Evolutionary conservation across 805 yeast species (phyloP), one percentile per base, ranked within the genome.

Genomic region (Limtongozyma cylindracea): DNA sequence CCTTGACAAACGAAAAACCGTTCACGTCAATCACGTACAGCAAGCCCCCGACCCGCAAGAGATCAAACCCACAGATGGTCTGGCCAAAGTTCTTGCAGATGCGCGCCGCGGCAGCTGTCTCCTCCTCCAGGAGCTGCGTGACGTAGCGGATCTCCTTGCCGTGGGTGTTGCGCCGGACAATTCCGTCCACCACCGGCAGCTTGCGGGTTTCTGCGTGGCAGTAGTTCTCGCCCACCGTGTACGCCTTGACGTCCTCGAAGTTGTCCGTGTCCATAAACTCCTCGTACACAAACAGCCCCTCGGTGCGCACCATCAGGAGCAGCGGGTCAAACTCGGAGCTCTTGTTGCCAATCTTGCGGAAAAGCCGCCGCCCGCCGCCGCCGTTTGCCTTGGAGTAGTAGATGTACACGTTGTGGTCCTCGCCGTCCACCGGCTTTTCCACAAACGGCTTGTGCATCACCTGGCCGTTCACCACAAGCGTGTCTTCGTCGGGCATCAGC

Each of bases 121-220:
- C 99, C 22, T 63, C 72, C 4, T 56, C 61, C 2, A 74, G 49
- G 23, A 88, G 51, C 31, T 71, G 66, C 1, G 98, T 84, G 17
- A 88, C 59, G 37, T 73, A 88, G 30, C 99, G 59, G 20, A 88
- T 70, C 46, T 88, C 99, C 43, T 88, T 88, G 21, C 99, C 99
- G 36, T 82, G 92, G 1, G 96, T 82, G 39, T 88, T 88, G 42
- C 99, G 62, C 37, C 95, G 61, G 13, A 88, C 99, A 26, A 88
- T 76, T 21, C 99, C 99, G 47, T 88, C 99, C n/a, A 88, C 98
- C 3, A 88, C 98, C 1, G 99, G 99, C 0, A 94, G 78, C 43
- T 88, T 88, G 37, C 99, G 61, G 2, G 99, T 88, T 40, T 88
- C 99, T 0, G 98, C 99, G 43, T 88, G 99, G 41, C 98, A 88